phyloP scores from a whole-genome alignment of 257 asterid genomes.

The Gardenia jasminoides region DNA sequence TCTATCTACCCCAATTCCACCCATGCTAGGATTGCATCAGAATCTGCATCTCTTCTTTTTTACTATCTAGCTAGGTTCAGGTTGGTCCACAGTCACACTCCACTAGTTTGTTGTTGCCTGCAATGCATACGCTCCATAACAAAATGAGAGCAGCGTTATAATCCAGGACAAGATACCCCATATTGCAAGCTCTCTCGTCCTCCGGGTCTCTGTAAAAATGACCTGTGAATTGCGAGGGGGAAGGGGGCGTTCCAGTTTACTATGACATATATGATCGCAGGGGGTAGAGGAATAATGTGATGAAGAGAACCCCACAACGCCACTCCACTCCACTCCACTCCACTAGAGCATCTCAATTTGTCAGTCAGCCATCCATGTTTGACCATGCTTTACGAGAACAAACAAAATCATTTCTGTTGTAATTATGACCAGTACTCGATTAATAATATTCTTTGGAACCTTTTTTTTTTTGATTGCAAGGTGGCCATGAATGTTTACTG shows the following conservation, averaged over 20 bases:
- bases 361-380: conserved; percentile 2
- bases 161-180: too few relatives aligned
- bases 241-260: too few relatives aligned
- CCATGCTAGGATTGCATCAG: neutral
- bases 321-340: too few relatives aligned
- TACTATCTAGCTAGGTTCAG: neutral
- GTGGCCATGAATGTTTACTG: neutral
- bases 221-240: too few relatives aligned
- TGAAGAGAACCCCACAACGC: neutral
- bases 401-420: neutral
- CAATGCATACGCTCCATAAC: neutral
- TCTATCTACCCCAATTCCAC: neutral
- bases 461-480: neutral
- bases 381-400: neutral
- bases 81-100: neutral
- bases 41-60: neutral
- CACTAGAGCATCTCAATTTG: neutral
- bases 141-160: too few relatives aligned
- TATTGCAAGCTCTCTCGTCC: neutral
- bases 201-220: neutral
- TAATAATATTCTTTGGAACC: neutral
- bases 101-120: neutral
- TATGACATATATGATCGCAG: too few relatives aligned
- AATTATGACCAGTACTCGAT: neutral
- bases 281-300: neutral